Evolutionary conservation across 2,329 filamentous ascomycete genomes (phyloP), one percentile per base, ranked within the genome.

Genomic region (Raffaelea ambrosiae): DNA sequence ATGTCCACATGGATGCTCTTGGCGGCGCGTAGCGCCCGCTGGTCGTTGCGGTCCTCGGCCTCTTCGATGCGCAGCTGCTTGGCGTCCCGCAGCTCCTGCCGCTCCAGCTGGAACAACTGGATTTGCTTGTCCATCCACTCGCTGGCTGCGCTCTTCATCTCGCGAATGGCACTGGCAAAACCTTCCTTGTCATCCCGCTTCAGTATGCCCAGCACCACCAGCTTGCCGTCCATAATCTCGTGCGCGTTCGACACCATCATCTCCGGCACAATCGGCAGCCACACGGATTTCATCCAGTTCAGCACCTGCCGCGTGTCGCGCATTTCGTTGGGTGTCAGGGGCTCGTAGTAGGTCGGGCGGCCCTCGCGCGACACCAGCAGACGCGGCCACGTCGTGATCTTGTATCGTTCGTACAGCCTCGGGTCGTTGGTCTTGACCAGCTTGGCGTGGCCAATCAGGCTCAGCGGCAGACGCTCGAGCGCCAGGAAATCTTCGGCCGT

Each of bases 91-190:
- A 96, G 75, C 65, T 95, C 93, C 69, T 96, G 88, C 49, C 91
- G 77, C 67, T 97, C 91, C 16, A 94, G 79, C 63, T 95, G 88
- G 73, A 95, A 96, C 36, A 88, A 76, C 57, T 91, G 83, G 18
- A 88, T 85, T 66, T 96, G 88, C 69, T 94, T 93, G 64, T 97
- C 91, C 79, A 97, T 95, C 90, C 93, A 98, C 65, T 97, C 93
- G 51, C 90, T 77, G 9, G 93, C 93, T 1, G 93, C 93, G 55
- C 85, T 91, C 77, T 97, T 97, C 68, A 98, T 82, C 67, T 98
- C 94, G 31, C 85, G 82, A 63, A 87, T 86, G 22, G 87, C 86
- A 48, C 76, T 74, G 44, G 80, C 70, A 63, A 95, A 95, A 33
- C 88, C 82, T 49, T 91, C 86, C 35, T 83, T 73, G 51, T 90